phyloP scores from a whole-genome alignment of 225 moss, liverwort and hornwort genomes.

The Anthoceros angustus region DNA sequence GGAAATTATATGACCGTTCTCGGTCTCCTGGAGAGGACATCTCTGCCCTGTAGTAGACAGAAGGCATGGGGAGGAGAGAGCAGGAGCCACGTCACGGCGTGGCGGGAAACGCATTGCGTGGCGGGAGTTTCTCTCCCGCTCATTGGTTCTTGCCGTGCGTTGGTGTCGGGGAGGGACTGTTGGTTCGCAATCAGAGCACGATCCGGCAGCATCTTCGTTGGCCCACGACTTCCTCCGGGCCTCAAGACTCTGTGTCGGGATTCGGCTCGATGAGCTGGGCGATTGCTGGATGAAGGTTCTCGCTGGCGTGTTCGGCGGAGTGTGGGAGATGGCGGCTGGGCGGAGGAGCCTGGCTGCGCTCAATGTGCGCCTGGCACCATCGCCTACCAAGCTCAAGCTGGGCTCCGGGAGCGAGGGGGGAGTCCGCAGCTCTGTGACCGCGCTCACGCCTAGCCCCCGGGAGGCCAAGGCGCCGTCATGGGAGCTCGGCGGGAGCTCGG shows the following conservation, averaged over 20 bases:
- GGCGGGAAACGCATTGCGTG: neutral
- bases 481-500: neutral
- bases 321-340: slow-evolving; percentile 1
- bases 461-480: neutral
- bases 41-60: no score
- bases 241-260: neutral
- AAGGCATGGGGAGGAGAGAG: neutral
- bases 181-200: neutral
- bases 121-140: neutral
- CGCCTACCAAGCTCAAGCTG: neutral
- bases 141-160: neutral
- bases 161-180: neutral
- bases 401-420: neutral
- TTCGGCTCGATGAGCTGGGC: neutral
- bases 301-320: neutral
- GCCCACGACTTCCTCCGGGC: neutral
- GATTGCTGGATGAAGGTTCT: neutral
- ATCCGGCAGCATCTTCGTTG: neutral
- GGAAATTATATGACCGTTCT: no score
- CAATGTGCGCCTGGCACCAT: neutral
- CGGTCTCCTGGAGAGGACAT: no score
- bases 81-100: neutral
- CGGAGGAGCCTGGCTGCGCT: slow-evolving; percentile 2
- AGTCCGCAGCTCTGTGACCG: neutral
- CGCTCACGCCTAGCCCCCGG: neutral